A percentile compares a stretch with the other conserved stretches of the same genome.
Evolutionary conservation across 2,329 filamentous ascomycete genomes (phyloP).

Genomic region (Aspergillus sp.): DNA sequence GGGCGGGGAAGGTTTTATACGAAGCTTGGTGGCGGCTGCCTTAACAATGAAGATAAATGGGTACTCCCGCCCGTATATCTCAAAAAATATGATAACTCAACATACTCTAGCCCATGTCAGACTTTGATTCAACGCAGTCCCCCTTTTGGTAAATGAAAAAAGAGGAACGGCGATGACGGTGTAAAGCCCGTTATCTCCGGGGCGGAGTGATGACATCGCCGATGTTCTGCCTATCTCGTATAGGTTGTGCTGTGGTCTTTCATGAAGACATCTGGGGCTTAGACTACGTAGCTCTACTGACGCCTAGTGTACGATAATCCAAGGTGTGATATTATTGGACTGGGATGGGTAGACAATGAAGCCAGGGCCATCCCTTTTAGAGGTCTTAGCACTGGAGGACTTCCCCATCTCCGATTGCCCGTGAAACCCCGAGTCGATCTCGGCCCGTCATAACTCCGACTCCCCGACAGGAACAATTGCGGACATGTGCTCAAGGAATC

Average conservation of each 20-base stretch:
- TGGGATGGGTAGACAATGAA: not conserved
- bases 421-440: not conserved
- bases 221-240: not conserved
- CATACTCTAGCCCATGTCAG: not conserved
- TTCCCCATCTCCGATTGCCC: too few relatives aligned
- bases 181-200: constrained; percentile 29
- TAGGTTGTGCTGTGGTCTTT: too few relatives aligned
- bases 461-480: constrained; percentile 9
- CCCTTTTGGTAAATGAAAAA: not conserved
- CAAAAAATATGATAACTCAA: not conserved
- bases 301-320: not conserved
- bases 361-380: not conserved
- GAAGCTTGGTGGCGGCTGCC: not conserved
- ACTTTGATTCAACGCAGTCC: too few relatives aligned
- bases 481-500: constrained; percentile 19
- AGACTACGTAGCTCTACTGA: not conserved
- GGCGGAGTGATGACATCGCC: not conserved
- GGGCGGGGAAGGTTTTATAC: not conserved
- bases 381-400: too few relatives aligned
- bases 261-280: not conserved
- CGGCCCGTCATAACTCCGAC: constrained; percentile 38
- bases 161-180: not conserved
- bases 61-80: not conserved
- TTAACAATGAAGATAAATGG: not conserved
- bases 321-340: not conserved